phyloP scores from a whole-genome alignment of 306 rosid species.

The Vicia faba region DNA sequence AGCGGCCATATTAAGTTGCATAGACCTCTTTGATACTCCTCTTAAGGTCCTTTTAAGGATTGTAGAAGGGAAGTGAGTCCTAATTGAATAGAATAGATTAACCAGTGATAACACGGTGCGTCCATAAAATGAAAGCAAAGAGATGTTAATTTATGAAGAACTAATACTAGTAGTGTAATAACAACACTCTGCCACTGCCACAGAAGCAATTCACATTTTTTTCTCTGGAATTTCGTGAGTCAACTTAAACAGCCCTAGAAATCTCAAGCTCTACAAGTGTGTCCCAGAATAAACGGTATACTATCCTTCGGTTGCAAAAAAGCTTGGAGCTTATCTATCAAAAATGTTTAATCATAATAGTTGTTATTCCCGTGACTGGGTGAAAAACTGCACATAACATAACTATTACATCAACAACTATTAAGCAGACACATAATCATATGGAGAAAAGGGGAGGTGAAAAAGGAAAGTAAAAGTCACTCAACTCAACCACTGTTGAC shows the following conservation, averaged over 20 bases:
- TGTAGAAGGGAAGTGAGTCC: background rate
- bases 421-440: background rate
- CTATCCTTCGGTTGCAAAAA: slow-evolving; percentile 7
- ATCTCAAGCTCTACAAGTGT: slow-evolving; percentile 12
- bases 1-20: slow-evolving; percentile 1
- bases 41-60: background rate
- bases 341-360: background rate
- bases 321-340: background rate
- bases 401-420: background rate
- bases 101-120: background rate
- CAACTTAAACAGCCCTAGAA: slow-evolving; percentile 3
- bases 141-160: background rate
- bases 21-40: slow-evolving; percentile 6
- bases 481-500: background rate
- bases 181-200: slow-evolving; percentile 2
- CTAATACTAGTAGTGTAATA: background rate
- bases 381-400: background rate
- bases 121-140: slow-evolving; percentile 5
- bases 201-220: slow-evolving; percentile 8
- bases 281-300: background rate
- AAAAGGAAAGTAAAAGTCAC: slow-evolving; percentile 2
- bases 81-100: background rate
- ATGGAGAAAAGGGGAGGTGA: background rate
- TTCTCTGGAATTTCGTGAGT: background rate
- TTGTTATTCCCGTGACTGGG: background rate